Percentiles rank a stretch among this genome's conserved stretches.
phyloP scores from a whole-genome alignment of 2,329 filamentous ascomycete genomes.

The Alternaria viburni region DNA sequence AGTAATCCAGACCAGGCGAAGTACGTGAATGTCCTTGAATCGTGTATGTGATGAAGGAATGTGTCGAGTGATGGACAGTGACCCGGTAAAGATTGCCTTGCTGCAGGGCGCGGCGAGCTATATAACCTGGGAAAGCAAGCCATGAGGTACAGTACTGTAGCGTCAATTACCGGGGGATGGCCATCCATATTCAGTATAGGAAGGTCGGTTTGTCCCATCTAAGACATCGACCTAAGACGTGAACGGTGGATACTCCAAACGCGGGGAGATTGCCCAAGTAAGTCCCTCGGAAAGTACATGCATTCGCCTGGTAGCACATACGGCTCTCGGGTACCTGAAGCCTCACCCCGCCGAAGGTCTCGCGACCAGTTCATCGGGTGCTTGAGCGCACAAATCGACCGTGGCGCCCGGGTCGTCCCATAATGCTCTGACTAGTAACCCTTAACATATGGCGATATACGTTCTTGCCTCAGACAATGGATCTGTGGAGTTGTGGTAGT shows the following conservation, averaged over 20 bases:
- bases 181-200: slow-evolving; percentile 26
- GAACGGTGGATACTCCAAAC: slow-evolving; percentile 21
- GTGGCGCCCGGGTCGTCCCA: background rate
- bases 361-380: slow-evolving; percentile 8
- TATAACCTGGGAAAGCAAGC: slow-evolving; percentile 24
- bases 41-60: slow-evolving; percentile 32
- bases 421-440: background rate
- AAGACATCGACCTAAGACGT: slow-evolving; percentile 31
- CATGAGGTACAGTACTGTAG: slow-evolving; percentile 9
- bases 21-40: slow-evolving; percentile 6
- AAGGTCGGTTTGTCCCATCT: slow-evolving; percentile 28
- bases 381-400: slow-evolving; percentile 1
- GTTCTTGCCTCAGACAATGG: background rate
- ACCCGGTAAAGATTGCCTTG: slow-evolving; percentile 24
- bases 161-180: slow-evolving; percentile 29
- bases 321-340: slow-evolving; percentile 18
- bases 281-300: slow-evolving; percentile 34
- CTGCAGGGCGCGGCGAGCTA: slow-evolving; percentile 16
- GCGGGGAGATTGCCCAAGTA: slow-evolving; percentile 30
- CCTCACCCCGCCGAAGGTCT: slow-evolving; percentile 15
- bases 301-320: slow-evolving; percentile 24
- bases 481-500: background rate
- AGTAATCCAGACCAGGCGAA: slow-evolving; percentile 18
- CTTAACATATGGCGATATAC: background rate
- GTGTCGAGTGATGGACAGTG: slow-evolving; percentile 37